Conservation (phyloP, 768 basidiomycete species). For the Xerocomellus amylosporus region DNA sequence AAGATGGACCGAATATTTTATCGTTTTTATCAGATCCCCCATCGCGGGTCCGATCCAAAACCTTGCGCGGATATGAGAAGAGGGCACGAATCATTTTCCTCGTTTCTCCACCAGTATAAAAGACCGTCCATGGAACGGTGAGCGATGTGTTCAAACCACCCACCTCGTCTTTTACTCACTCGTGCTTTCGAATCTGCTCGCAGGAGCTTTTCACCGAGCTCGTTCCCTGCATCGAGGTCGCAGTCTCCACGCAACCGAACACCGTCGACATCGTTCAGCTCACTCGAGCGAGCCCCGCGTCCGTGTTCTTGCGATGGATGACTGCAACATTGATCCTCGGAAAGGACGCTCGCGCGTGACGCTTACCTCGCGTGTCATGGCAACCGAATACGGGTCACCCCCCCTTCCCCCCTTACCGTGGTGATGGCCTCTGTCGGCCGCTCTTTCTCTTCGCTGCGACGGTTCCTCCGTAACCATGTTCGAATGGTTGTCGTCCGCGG, state of each 20-base stretch:
- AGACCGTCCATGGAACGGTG: slow-evolving; percentile 4
- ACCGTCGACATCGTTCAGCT: slow-evolving; percentile 24
- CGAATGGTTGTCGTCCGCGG: too few relatives aligned
- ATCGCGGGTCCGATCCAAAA: slow-evolving; percentile 4
- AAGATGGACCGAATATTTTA: not conserved
- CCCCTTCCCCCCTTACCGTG: not conserved
- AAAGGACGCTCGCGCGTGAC: slow-evolving; percentile 21
- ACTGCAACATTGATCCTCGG: slow-evolving; percentile 61
- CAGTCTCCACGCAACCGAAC: slow-evolving; percentile 31
- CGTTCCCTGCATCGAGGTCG: slow-evolving; percentile 36
- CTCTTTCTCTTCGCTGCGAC: too few relatives aligned
- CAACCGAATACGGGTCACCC: not conserved
- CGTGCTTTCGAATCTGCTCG: slow-evolving; percentile 1
- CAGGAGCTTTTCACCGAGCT: slow-evolving; percentile 9
- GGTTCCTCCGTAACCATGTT: too few relatives aligned
- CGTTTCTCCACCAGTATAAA: slow-evolving; percentile 15
- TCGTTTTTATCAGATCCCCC: slow-evolving; percentile 6
- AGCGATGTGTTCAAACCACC: slow-evolving; percentile 13
- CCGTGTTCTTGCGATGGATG: slow-evolving; percentile 73
- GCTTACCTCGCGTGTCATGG: slow-evolving; percentile 11
- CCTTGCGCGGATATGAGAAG: slow-evolving; percentile 5
- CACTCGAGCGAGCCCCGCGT: slow-evolving; percentile 23
- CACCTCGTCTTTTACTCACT: slow-evolving; percentile 3
- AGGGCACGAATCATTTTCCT: not conserved
- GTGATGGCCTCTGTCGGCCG: too few relatives aligned